Evolutionary conservation across 2,329 filamentous ascomycete genomes (phyloP).

Genomic region (Colletotrichum navitas): DNA sequence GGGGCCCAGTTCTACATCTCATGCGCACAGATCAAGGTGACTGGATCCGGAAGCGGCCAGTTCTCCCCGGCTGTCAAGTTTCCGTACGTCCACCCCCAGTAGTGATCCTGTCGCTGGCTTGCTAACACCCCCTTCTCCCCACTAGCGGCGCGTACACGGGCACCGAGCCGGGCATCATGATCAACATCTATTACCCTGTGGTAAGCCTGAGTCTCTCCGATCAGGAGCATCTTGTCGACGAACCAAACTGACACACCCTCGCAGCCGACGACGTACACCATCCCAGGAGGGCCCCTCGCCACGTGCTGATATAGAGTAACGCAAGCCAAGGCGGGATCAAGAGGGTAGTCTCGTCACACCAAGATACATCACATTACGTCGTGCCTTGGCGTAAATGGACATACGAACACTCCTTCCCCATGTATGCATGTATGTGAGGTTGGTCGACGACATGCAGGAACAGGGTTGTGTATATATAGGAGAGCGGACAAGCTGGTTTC

Average conservation of each 20-base stretch:
- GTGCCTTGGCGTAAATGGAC: not conserved
- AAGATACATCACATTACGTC: not conserved
- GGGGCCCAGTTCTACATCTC: slow-evolving; percentile 55
- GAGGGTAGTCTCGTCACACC: not conserved
- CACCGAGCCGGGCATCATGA: slow-evolving; percentile 39
- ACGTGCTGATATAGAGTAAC: slow-evolving; percentile 15
- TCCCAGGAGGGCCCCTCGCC: slow-evolving; percentile 38
- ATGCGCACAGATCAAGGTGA: slow-evolving; percentile 52
- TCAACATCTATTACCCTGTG: slow-evolving; percentile 41
- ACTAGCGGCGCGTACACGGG: slow-evolving; percentile 32
- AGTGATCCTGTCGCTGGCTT: not conserved
- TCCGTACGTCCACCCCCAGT: slow-evolving; percentile 23
- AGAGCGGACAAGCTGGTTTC: not conserved
- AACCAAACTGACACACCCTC: slow-evolving; percentile 5
- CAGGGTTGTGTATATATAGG: not conserved
- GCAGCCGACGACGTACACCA: slow-evolving; percentile 35
- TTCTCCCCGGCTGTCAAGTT: slow-evolving; percentile 37
- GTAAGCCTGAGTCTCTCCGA: slow-evolving; percentile 14
- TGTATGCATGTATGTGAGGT: not conserved
- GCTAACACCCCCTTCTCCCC: not conserved
- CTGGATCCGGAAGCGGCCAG: slow-evolving; percentile 30
- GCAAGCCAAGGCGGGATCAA: not conserved
- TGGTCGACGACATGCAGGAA: not conserved
- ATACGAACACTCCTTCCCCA: too few relatives aligned
- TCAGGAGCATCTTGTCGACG: not conserved